Conservation (phyloP, 108 stramenopile genomes). For the Tribonema minus region DNA sequence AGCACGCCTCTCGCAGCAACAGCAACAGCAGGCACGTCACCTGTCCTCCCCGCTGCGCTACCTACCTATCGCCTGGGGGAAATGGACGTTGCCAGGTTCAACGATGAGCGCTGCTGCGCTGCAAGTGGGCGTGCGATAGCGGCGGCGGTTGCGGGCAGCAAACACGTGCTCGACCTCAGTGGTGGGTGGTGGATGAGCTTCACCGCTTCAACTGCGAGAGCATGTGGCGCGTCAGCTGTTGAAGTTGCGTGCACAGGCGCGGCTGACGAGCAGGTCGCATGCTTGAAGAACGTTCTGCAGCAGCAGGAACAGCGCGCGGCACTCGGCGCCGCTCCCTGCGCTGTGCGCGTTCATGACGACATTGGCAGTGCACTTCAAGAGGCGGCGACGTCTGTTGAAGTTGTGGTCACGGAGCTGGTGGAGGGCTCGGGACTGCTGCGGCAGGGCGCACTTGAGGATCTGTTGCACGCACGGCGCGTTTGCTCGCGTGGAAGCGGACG, state of each 20-base stretch:
- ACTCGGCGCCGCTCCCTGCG: too few relatives aligned
- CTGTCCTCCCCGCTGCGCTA: too few relatives aligned
- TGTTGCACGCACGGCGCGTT: not conserved
- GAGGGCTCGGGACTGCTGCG: constrained; percentile 45
- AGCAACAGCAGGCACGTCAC: too few relatives aligned
- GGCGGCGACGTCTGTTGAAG: not conserved
- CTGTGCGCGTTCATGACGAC: too few relatives aligned
- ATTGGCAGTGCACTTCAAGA: not conserved
- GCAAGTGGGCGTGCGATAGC: too few relatives aligned
- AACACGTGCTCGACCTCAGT: not conserved
- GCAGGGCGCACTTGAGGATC: constrained; percentile 42
- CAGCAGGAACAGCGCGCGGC: too few relatives aligned
- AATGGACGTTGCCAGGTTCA: not conserved
- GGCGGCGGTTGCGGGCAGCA: not conserved
- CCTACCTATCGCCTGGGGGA: not conserved
- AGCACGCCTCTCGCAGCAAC: too few relatives aligned
- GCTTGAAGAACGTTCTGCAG: not conserved
- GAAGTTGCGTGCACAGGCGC: not conserved
- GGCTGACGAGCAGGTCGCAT: not conserved
- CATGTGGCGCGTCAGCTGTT: too few relatives aligned
- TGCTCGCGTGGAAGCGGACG: not conserved
- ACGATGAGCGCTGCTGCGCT: too few relatives aligned
- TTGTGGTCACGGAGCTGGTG: constrained; percentile 23
- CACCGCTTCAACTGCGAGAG: too few relatives aligned
- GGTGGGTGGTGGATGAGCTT: not conserved